A percentile compares a stretch with the other conserved stretches of the same genome.
phyloP scores from a whole-genome alignment of 2,329 filamentous ascomycete species.

The Fusarium tuaranense region DNA sequence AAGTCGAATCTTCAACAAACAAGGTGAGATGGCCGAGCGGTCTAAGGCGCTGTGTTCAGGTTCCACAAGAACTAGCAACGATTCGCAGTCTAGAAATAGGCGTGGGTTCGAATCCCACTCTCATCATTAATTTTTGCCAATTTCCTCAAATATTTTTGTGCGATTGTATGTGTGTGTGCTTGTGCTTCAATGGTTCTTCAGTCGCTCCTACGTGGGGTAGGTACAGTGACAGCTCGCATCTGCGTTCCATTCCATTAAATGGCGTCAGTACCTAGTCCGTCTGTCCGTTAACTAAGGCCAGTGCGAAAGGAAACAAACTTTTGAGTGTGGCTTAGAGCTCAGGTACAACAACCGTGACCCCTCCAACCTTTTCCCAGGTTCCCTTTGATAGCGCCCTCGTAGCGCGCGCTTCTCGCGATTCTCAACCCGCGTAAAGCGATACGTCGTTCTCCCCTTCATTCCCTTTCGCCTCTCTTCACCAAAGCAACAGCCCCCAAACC shows the following conservation, averaged over 20 bases:
- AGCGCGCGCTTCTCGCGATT: slow-evolving; percentile 36
- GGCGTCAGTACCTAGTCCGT: slow-evolving; percentile 15
- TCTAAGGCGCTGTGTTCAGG: not conserved
- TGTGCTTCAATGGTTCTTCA: not conserved
- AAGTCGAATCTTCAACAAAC: not conserved
- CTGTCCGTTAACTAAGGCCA: slow-evolving; percentile 1
- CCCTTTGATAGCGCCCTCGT: slow-evolving; percentile 19
- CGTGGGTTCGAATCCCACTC: not conserved
- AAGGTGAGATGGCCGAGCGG: slow-evolving; percentile 1
- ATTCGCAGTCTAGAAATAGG: not conserved
- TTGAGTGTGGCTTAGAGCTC: slow-evolving; percentile 19
- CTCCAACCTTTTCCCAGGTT: slow-evolving; percentile 10
- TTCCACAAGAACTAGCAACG: not conserved
- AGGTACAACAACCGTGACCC: slow-evolving; percentile 30
- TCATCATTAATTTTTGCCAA: not conserved
- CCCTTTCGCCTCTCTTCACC: slow-evolving; percentile 8
- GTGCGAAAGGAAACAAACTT: slow-evolving; percentile 19
- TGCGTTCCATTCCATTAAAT: not conserved
- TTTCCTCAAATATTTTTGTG: not conserved
- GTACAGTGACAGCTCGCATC: not conserved
- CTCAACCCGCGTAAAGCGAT: slow-evolving; percentile 35
- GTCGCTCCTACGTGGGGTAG: not conserved
- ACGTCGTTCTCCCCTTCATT: not conserved
- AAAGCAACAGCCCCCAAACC: not conserved
- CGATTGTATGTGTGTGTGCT: not conserved